These are phyloP conservation scores for Nidula microcarpa DNA, from an alignment of 768 basidiomycete genomes.

Conservation along the genomic window DNA sequence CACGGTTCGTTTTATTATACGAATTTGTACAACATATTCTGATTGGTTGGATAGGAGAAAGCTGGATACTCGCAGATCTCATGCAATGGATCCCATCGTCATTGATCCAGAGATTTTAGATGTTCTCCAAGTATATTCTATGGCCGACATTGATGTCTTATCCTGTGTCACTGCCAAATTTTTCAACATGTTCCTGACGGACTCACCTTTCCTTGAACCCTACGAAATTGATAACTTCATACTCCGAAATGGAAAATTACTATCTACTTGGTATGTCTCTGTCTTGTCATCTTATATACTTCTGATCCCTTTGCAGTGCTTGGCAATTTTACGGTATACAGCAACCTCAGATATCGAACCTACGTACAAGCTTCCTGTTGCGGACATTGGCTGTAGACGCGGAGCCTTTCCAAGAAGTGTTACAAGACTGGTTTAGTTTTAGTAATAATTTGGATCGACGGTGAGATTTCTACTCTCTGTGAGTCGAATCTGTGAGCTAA, in stretches of 20 bases:
- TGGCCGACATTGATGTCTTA: constrained; percentile 44
- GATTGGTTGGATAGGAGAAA: constrained; percentile 39
- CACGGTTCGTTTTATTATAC: constrained; percentile 39
- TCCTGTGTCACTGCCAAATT: constrained; percentile 58
- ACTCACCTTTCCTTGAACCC: constrained; percentile 57
- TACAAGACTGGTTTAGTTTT: constrained; percentile 36
- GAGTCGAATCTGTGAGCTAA: neutral
- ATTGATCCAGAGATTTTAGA: constrained; percentile 54
- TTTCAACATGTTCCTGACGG: constrained; percentile 53
- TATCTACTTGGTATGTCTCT: constrained; percentile 54
- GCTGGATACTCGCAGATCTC: constrained; percentile 33
- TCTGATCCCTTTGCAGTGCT: constrained; percentile 33
- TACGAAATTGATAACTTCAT: constrained; percentile 76
- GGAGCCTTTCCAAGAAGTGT: constrained; percentile 53
- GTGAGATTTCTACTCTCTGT: constrained; percentile 24
- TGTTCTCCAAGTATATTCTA: constrained; percentile 49
- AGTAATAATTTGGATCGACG: constrained; percentile 44
- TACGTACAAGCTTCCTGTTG: constrained; percentile 55
- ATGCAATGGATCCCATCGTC: constrained; percentile 54
- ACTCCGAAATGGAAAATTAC: constrained; percentile 51
- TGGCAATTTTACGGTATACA: constrained; percentile 73
- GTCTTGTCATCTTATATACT: neutral
- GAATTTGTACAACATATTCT: neutral
- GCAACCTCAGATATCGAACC: constrained; percentile 43
- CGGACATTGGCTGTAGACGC: constrained; percentile 61